Evolutionary conservation across 305 asterid genomes (phyloP).

Genomic region (Fraxinus latifolia): DNA sequence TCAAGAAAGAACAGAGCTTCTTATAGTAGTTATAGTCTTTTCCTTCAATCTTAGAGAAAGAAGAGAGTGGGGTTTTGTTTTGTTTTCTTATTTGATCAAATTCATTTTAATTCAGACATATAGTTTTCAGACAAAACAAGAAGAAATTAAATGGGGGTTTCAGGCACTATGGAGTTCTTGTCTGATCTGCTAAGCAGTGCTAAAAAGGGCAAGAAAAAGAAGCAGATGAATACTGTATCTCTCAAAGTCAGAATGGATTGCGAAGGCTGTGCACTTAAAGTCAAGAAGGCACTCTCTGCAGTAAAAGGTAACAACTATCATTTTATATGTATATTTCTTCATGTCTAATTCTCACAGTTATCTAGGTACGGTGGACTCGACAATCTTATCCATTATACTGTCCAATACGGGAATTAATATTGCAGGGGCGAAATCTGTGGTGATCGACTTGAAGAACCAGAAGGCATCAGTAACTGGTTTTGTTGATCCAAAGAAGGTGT

Average conservation of each 20-base stretch:
- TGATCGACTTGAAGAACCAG: constrained; percentile 68
- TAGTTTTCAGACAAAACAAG: not conserved
- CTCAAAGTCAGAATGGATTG: constrained; percentile 77
- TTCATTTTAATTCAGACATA: not conserved
- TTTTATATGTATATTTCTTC: not conserved
- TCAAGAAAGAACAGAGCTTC: not conserved
- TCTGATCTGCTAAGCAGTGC: constrained; percentile 49
- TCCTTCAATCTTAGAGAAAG: not conserved
- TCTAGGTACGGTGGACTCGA: not conserved
- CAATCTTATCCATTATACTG: not conserved
- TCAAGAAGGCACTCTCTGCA: constrained; percentile 52
- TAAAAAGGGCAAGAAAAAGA: constrained; percentile 57
- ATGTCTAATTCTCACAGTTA: not conserved
- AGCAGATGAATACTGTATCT: constrained; percentile 48
- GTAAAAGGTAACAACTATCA: constrained; percentile 49
- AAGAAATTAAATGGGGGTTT: constrained; percentile 62
- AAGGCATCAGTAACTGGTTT: constrained; percentile 73
- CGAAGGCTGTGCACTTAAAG: constrained; percentile 68
- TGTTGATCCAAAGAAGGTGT: constrained; percentile 70
- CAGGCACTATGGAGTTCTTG: constrained; percentile 71
- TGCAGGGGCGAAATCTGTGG: constrained; percentile 70
- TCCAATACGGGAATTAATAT: not conserved
- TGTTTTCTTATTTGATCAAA: not conserved
- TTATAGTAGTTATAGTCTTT: not conserved
- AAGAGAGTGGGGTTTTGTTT: not conserved